Evolutionary conservation across 495 filamentous ascomycete species (phyloP), one percentile per base, ranked within the genome.

Genomic region (Neurospora tetrasperma): DNA sequence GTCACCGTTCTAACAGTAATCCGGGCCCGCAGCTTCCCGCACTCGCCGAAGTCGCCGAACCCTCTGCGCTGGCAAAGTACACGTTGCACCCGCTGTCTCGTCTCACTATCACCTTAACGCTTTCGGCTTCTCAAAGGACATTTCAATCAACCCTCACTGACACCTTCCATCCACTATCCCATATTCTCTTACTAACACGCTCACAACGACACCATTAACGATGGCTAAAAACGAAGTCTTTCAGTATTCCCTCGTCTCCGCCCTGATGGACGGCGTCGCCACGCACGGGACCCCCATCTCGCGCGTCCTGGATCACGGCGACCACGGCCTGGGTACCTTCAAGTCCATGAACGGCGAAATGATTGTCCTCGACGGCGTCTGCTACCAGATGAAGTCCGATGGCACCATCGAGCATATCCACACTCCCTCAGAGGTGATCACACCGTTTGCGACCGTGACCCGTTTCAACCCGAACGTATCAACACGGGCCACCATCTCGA

Each of bases 281-380:
- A 78, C 81, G 1, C 75, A 77, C 14, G 85, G 85, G 40, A 79
- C 81, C 40, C 75, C 77, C 5, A 78, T 84, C 38, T 75, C 81
- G 9, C 62, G 78, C 4, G 71, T 86, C 27, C 78, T 84, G 41
- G 31, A 69, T 0, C 82, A 86, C 73, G 85, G 86, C 78, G 79
- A 83, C 77, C 84, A 85, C 76, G 86, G 86, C 31, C 81, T 88
- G 0, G 86, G 86, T 20, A 88, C 86, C n/a, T 84, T 87, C 71
- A 73, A 74, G 12, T 71, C 76, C 72, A 84, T 88, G 75, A 80
- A 81, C 66, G 86, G 86, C 75, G 86, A 88, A 76, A 84, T 88
- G 76, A 82, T 87, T 41, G 78, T 87, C n/a, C 74, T 88, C 16
- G 84, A 87, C 72, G 79, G 80, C 71, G 74, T 76, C 11, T 78